A percentile compares a stretch with the other conserved stretches of the same genome.
Conservation (phyloP, 495 filamentous ascomycete genomes). For the Clohesyomyces aquaticus region DNA sequence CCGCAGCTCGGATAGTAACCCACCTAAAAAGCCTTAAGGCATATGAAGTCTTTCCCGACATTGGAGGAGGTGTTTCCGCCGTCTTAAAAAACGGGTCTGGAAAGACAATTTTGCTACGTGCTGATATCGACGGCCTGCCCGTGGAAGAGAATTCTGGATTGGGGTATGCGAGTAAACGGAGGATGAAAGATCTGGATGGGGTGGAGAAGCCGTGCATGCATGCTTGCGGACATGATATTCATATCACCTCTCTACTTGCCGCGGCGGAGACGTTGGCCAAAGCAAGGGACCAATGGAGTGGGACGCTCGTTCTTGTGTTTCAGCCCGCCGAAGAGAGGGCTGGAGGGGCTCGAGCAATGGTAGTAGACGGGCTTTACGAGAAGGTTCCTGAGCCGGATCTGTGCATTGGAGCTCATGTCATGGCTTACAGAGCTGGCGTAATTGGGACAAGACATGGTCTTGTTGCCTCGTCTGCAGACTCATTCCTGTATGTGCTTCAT, state of each 20-base stretch:
- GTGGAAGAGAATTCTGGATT: slow-evolving; percentile 60
- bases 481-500: slow-evolving; percentile 10
- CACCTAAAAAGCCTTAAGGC: slow-evolving; percentile 15
- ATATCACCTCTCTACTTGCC: slow-evolving; percentile 59
- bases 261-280: slow-evolving; percentile 52
- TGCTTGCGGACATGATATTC: slow-evolving; percentile 70
- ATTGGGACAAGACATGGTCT: slow-evolving; percentile 42
- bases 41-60: slow-evolving; percentile 16
- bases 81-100: slow-evolving; percentile 55
- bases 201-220: slow-evolving; percentile 62
- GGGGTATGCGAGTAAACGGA: slow-evolving; percentile 57
- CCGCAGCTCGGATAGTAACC: slow-evolving; percentile 18
- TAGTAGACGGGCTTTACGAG: slow-evolving; percentile 64
- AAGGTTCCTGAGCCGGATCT: slow-evolving; percentile 57
- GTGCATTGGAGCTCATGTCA: slow-evolving; percentile 63
- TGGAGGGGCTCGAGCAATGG: slow-evolving; percentile 63
- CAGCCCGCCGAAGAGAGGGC: slow-evolving; percentile 64
- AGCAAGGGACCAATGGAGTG: slow-evolving; percentile 55
- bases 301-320: slow-evolving; percentile 62
- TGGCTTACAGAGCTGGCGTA: slow-evolving; percentile 44
- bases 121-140: slow-evolving; percentile 67
- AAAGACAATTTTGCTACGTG: slow-evolving; percentile 58
- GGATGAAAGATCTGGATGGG: slow-evolving; percentile 51
- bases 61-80: slow-evolving; percentile 15
- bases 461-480: slow-evolving; percentile 41